Percentiles rank a stretch among this genome's conserved stretches.
phyloP scores from a whole-genome alignment of 768 basidiomycete genomes.

The Trametes cubensis region DNA sequence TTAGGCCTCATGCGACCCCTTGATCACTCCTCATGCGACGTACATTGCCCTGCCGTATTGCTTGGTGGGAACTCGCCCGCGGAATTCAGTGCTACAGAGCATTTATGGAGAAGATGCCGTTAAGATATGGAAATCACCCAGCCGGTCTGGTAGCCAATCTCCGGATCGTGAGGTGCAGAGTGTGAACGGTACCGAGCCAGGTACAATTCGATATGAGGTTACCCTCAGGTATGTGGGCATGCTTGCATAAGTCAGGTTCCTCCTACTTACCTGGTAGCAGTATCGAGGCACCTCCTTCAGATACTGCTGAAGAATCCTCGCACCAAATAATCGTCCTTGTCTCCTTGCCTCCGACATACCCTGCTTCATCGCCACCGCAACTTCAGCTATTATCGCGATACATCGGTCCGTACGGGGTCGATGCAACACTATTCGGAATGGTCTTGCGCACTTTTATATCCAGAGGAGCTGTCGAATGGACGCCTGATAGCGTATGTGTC shows the following conservation, averaged over 20 bases:
- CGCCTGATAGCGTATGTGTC: conserved; percentile 72
- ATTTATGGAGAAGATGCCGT: conserved; percentile 78
- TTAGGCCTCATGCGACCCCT: conserved; percentile 28
- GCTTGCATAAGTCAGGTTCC: conserved; percentile 28
- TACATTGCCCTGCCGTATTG: conserved; percentile 15
- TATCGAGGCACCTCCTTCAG: conserved; percentile 1
- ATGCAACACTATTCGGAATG: conserved; percentile 72
- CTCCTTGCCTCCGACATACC: conserved; percentile 58
- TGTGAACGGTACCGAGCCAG: conserved; percentile 23
- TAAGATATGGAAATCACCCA: conserved; percentile 53
- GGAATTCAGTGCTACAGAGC: conserved; percentile 65
- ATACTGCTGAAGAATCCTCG: not conserved
- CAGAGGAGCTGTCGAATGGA: conserved; percentile 74
- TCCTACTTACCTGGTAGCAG: conserved; percentile 10
- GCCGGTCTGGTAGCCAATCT: conserved; percentile 12
- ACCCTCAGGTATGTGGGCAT: conserved; percentile 57
- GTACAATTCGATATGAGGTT: conserved; percentile 65
- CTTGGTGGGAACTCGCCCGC: conserved; percentile 8
- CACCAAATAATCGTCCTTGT: conserved; percentile 40
- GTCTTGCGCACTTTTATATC: conserved; percentile 84
- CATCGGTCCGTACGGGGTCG: conserved; percentile 76
- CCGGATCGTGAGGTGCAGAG: conserved; percentile 25
- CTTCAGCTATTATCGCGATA: conserved; percentile 85
- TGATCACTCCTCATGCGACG: conserved; percentile 11
- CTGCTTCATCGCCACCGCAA: conserved; percentile 69